phyloP scores from a whole-genome alignment of 306 rosid species.

The Gynostemma pentaphyllum region DNA sequence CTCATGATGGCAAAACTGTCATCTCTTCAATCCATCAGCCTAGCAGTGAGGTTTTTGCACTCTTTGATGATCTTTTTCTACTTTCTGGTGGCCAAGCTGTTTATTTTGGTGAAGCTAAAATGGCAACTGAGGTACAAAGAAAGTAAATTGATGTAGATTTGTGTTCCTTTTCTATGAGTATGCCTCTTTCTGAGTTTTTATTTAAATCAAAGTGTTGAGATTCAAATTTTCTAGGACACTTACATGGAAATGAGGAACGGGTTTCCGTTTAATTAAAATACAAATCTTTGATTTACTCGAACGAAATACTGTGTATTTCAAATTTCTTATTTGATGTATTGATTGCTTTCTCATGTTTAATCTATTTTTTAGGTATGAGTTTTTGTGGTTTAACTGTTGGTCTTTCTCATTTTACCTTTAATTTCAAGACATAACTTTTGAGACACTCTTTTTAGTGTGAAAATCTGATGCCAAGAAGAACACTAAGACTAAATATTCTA shows the following conservation, averaged over 20 bases:
- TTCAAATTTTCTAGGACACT: neutral
- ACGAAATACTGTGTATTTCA: neutral
- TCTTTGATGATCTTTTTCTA: conserved; percentile 81
- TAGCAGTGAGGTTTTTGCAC: conserved; percentile 85
- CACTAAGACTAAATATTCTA: neutral
- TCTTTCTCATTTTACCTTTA: no score
- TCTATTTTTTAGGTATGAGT: neutral
- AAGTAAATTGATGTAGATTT: neutral
- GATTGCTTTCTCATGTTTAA: neutral
- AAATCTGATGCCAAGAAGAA: neutral
- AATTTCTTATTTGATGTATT: neutral
- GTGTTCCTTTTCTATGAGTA: neutral
- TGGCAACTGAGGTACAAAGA: conserved; percentile 51
- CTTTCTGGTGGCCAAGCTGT: conserved; percentile 77
- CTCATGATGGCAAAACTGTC: conserved; percentile 72
- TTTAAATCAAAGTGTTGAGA: neutral
- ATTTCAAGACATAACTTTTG: no score
- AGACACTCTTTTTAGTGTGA: no score
- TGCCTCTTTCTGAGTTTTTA: neutral
- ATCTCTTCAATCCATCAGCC: conserved; percentile 89
- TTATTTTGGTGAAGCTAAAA: conserved; percentile 62
- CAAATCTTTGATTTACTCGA: neutral
- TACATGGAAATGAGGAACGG: no score
- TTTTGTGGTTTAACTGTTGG: no score
- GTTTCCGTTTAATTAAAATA: neutral